A percentile compares a stretch with the other conserved stretches of the same genome.
These are phyloP conservation scores for Cyphellophora europaea DNA, from an alignment of 2,329 filamentous ascomycete genomes.

Conservation along the genomic window DNA sequence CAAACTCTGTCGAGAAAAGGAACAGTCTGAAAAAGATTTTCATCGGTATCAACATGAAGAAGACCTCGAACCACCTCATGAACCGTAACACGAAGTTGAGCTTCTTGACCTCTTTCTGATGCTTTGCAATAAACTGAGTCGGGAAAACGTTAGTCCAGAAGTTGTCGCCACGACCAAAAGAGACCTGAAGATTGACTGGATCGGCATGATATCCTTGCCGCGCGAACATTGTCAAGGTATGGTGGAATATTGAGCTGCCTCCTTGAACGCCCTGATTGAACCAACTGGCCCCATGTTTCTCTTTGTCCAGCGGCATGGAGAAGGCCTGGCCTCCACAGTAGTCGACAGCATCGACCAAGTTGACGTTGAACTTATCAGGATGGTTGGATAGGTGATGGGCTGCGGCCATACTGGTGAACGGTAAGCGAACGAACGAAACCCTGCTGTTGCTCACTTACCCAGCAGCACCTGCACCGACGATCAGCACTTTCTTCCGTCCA, in stretches of 20 bases:
- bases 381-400: constrained; percentile 58
- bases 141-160: constrained; percentile 57
- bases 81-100: constrained; percentile 46
- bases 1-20: constrained; percentile 60
- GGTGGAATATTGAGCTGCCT: constrained; percentile 51
- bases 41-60: constrained; percentile 50
- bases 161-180: constrained; percentile 50
- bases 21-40: constrained; percentile 58
- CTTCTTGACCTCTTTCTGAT: constrained; percentile 45
- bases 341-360: constrained; percentile 49
- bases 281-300: constrained; percentile 49
- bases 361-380: constrained; percentile 56
- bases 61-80: constrained; percentile 45
- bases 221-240: constrained; percentile 53
- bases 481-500: constrained; percentile 40
- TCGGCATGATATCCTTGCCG: constrained; percentile 48
- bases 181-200: constrained; percentile 49
- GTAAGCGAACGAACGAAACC: constrained; percentile 2
- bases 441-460: constrained; percentile 29
- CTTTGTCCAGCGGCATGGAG: constrained; percentile 46
- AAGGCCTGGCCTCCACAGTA: constrained; percentile 55
- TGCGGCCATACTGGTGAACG: constrained; percentile 10
- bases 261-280: constrained; percentile 55
- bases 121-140: constrained; percentile 44
- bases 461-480: constrained; percentile 55